Evolutionary conservation across 345 rosid genomes (phyloP).

Genomic region (Citrus sinensis): DVS_A1.0 CM039164.1:22137001-22137500

Average conservation of each 20-base stretch:
- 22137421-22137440: background rate
- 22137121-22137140: background rate
- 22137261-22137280: background rate
- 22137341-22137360: background rate
- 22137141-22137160: background rate
- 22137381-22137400: background rate
- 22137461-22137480: background rate
- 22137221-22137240: background rate
- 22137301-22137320: background rate
- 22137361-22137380: too few relatives aligned
- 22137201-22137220: background rate
- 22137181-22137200: background rate
- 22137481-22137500: background rate
- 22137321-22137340: background rate
- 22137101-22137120: background rate
- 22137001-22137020: background rate
- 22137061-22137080: background rate
- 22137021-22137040: background rate
- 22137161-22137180: too few relatives aligned
- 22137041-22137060: background rate
- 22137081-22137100: background rate
- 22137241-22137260: background rate
- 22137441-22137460: background rate
- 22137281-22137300: background rate
- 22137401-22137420: background rate